Percentiles rank a stretch among this genome's conserved stretches.
phyloP scores from a whole-genome alignment of 345 rosid genomes.

The Eucalyptus urophylla region DNA sequence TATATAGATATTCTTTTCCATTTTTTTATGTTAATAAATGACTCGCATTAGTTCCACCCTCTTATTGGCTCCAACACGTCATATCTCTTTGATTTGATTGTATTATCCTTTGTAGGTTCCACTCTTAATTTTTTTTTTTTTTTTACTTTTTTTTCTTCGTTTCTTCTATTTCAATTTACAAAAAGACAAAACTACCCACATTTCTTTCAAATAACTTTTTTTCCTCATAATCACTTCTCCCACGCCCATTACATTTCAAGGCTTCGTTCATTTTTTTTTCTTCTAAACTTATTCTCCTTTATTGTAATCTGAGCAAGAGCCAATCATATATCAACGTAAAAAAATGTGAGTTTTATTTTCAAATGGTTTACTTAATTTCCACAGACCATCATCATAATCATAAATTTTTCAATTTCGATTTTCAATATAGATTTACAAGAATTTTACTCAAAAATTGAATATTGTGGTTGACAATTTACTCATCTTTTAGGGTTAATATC shows the following conservation, averaged over 20 bases:
- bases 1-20: neutral
- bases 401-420: neutral
- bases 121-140: too few relatives aligned
- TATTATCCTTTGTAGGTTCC: accelerated
- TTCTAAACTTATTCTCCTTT: too few relatives aligned
- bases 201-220: neutral
- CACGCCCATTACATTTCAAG: neutral
- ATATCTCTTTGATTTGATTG: neutral
- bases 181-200: too few relatives aligned
- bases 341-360: too few relatives aligned
- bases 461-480: neutral
- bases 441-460: neutral
- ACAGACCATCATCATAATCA: neutral
- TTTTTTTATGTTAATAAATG: neutral
- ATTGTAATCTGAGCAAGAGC: neutral
- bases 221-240: neutral
- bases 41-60: accelerated
- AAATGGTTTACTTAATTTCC: too few relatives aligned
- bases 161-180: neutral
- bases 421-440: accelerated
- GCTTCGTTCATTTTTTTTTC: neutral
- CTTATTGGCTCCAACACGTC: neutral
- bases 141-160: too few relatives aligned
- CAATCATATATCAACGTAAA: neutral
- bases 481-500: neutral